These are phyloP conservation scores for Echites panduratus DNA, from an alignment of 257 asterid genomes.

Conservation along the genomic window DNA sequence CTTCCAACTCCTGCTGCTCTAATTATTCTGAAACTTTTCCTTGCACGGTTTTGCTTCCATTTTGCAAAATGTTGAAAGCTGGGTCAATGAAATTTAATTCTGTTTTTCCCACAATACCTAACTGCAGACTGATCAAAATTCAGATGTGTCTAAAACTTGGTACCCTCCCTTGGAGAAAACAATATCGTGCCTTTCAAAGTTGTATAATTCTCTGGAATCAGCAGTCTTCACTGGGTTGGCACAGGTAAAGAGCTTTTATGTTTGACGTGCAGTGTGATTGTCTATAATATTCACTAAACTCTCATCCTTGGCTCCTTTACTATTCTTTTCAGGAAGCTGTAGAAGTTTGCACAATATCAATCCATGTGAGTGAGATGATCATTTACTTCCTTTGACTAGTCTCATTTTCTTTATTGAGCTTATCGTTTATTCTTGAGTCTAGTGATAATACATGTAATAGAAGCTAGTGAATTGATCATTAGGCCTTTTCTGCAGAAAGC, in stretches of 20 bases:
- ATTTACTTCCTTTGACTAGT: neutral
- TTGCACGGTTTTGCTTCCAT: conserved; percentile 7
- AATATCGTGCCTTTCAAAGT: conserved; percentile 85
- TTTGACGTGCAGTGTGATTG: conserved; percentile 12
- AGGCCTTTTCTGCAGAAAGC: conserved; percentile 67
- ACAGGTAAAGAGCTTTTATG: conserved; percentile 49
- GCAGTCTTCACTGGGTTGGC: conserved; percentile 97
- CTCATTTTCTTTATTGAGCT: neutral
- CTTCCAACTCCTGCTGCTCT: neutral
- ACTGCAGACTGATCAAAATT: conserved; percentile 63
- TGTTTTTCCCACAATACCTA: conserved; percentile 14
- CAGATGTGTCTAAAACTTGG: conserved; percentile 73
- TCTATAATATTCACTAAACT: neutral
- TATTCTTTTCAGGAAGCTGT: conserved; percentile 76
- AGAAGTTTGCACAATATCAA: conserved; percentile 81
- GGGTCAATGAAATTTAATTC: conserved; percentile 7
- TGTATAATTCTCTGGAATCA: conserved; percentile 77
- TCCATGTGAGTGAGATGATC: conserved; percentile 53
- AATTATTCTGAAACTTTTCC: conserved; percentile 15
- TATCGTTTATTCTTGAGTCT: neutral
- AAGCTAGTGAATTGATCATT: neutral
- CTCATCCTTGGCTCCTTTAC: conserved; percentile 20
- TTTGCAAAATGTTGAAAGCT: neutral
- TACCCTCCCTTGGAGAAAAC: conserved; percentile 98
- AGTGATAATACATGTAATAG: neutral